These are phyloP conservation scores for Steccherinum ochraceum DNA, from an alignment of 768 basidiomycete genomes.

Conservation along the genomic window DNA sequence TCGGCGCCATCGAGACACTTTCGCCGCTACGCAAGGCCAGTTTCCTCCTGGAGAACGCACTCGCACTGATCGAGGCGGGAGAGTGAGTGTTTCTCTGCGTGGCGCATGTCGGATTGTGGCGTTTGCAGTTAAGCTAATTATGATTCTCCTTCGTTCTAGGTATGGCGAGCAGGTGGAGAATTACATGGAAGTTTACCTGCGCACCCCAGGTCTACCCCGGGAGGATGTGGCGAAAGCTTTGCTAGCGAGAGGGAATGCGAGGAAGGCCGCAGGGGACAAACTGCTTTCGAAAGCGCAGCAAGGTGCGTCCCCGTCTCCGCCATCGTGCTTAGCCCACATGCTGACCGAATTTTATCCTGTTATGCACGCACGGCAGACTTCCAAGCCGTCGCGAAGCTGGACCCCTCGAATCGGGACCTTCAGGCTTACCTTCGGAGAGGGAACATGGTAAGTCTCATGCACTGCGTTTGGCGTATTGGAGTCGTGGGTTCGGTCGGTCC, in stretches of 20 bases:
- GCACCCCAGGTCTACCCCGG: slow-evolving; percentile 49
- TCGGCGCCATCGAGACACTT: slow-evolving; percentile 27
- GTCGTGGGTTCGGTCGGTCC: not conserved
- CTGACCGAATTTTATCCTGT: not conserved
- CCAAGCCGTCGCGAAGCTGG: slow-evolving; percentile 50
- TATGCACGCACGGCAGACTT: slow-evolving; percentile 38
- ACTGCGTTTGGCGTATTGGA: not conserved
- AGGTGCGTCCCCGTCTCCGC: slow-evolving; percentile 31
- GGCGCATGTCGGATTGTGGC: no score
- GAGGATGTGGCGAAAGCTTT: slow-evolving; percentile 48
- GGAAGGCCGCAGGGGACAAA: slow-evolving; percentile 47
- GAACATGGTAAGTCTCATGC: slow-evolving; percentile 35
- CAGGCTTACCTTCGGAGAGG: slow-evolving; percentile 41
- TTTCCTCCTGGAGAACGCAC: slow-evolving; percentile 28
- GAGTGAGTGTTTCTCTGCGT: slow-evolving; percentile 23
- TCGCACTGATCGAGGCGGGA: slow-evolving; percentile 28
- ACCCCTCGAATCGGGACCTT: slow-evolving; percentile 51
- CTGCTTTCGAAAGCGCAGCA: slow-evolving; percentile 53
- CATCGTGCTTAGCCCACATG: not conserved
- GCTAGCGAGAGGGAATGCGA: slow-evolving; percentile 52
- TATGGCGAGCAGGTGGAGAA: slow-evolving; percentile 61
- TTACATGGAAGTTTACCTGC: slow-evolving; percentile 59
- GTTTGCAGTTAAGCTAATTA: no score
- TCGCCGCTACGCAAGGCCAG: slow-evolving; percentile 24
- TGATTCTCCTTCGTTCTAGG: slow-evolving; percentile 31